These are phyloP conservation scores for Tripterygium wilfordii DNA, from an alignment of 177 flowering plant species.

Conservation along the genomic window DNA sequence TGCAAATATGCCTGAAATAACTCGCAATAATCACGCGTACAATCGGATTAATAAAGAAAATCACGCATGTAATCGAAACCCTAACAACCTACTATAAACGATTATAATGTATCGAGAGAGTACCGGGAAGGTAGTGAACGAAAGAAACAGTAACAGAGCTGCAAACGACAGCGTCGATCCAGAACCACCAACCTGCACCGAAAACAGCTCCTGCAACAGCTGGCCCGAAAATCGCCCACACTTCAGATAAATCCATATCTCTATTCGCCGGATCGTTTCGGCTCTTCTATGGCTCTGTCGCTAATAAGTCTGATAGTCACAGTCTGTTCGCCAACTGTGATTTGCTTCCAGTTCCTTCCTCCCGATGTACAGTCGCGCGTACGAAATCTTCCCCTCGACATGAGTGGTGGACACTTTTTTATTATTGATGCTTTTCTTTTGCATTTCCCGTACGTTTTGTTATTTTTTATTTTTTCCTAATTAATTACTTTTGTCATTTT, in stretches of 20 bases:
- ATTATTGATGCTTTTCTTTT: too few relatives aligned
- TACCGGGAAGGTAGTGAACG: slow-evolving; percentile 91
- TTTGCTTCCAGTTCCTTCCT: too few relatives aligned
- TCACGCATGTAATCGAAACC: slow-evolving; percentile 4
- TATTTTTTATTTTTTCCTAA: too few relatives aligned
- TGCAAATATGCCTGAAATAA: slow-evolving; percentile 80
- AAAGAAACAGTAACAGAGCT: slow-evolving; percentile 80
- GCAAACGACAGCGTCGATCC: slow-evolving; percentile 98
- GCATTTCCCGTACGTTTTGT: too few relatives aligned
- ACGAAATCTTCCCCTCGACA: too few relatives aligned
- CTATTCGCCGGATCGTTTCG: too few relatives aligned
- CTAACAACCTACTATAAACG: neutral
- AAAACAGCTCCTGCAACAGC: slow-evolving; percentile 86
- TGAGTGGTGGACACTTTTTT: too few relatives aligned
- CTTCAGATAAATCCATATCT: slow-evolving; percentile 65
- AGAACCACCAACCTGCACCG: slow-evolving; percentile 99
- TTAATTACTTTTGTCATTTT: too few relatives aligned
- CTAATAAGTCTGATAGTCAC: too few relatives aligned
- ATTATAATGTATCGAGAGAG: neutral
- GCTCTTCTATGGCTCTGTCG: too few relatives aligned
- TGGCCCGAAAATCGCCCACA: slow-evolving; percentile 90
- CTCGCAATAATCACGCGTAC: slow-evolving; percentile 36
- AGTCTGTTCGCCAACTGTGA: too few relatives aligned
- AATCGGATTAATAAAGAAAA: neutral
- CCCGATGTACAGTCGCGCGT: too few relatives aligned